Conservation (phyloP, 257 asterid genomes). For the Salvia miltiorrhiza region DNA sequence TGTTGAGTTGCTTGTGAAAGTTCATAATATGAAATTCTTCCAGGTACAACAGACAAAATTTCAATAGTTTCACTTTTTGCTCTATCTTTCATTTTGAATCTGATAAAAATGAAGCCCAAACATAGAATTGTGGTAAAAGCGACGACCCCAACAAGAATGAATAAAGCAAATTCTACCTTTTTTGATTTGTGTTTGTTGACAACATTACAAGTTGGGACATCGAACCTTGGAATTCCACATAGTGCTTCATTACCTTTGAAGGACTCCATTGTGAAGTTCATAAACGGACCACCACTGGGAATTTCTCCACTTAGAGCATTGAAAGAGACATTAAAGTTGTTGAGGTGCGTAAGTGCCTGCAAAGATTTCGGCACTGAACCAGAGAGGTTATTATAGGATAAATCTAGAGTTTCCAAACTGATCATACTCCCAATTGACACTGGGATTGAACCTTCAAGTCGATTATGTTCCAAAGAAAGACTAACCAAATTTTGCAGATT, state of each 20-base stretch:
- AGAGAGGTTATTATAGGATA: background rate
- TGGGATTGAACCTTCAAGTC: conserved; percentile 17
- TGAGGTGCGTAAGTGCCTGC: background rate
- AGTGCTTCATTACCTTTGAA: background rate
- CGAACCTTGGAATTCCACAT: conserved; percentile 17
- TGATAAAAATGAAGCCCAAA: background rate
- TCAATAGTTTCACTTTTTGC: background rate
- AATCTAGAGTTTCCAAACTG: background rate
- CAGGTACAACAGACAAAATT: background rate
- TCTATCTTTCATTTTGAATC: background rate
- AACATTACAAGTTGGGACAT: conserved; percentile 15
- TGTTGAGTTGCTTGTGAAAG: background rate
- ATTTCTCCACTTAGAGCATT: conserved; percentile 26
- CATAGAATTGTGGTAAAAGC: background rate
- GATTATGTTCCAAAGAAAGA: background rate
- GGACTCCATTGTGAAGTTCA: no score
- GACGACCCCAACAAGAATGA: background rate
- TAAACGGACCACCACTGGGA: conserved; percentile 26
- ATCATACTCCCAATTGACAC: background rate
- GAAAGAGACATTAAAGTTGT: conserved; percentile 24
- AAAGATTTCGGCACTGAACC: conserved; percentile 20
- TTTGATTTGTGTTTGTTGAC: background rate
- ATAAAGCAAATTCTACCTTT: background rate
- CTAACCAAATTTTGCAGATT: background rate
- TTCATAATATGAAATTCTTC: background rate